A percentile compares a stretch with the other conserved stretches of the same genome.
These are phyloP conservation scores for Erodium maritimum DNA, from an alignment of 345 rosid species.

Conservation along the genomic window DNA sequence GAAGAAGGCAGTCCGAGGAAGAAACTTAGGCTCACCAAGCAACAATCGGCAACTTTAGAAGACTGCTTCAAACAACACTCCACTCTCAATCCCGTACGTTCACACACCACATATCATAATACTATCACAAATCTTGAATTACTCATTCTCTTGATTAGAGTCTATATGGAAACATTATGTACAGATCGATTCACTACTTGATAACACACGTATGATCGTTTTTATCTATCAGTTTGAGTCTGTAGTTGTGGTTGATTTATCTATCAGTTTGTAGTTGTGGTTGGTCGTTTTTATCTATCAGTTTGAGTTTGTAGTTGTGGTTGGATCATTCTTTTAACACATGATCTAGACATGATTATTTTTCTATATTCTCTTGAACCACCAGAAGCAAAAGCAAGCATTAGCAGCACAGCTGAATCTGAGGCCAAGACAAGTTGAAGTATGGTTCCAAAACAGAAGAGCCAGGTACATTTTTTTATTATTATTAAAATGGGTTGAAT, in stretches of 20 bases:
- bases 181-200: constrained; percentile 1
- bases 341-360: no score
- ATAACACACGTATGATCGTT: background rate
- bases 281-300: background rate
- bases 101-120: background rate
- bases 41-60: constrained; percentile 31
- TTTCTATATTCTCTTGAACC: constrained; percentile 1
- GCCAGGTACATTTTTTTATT: constrained; percentile 37
- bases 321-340: no score
- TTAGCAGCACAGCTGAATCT: constrained; percentile 50
- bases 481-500: background rate
- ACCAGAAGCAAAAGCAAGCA: constrained; percentile 48
- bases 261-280: no score
- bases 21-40: constrained; percentile 41
- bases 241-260: background rate
- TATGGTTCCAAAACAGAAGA: constrained; percentile 77
- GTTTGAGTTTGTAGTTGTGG: background rate
- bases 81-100: constrained; percentile 49
- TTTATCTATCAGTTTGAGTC: background rate
- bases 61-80: constrained; percentile 37
- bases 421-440: constrained; percentile 68
- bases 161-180: no score
- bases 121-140: background rate
- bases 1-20: constrained; percentile 38
- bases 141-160: no score